Evolutionary conservation across 345 rosid genomes (phyloP).

Genomic region (Dovyalis caffra): DNA sequence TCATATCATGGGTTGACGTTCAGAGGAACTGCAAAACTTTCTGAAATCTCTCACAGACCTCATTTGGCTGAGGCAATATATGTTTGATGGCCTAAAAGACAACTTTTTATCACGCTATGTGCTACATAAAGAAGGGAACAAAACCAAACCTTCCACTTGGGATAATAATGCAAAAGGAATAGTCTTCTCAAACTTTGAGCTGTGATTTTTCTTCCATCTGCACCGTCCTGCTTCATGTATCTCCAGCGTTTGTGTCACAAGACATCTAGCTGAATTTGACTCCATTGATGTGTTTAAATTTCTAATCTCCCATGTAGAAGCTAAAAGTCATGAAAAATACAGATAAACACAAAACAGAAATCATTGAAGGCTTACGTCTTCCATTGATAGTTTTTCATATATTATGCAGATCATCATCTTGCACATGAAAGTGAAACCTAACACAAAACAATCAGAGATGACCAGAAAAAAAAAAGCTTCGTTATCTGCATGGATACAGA

Average conservation of each 20-base stretch:
- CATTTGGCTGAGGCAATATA: slow-evolving; percentile 9
- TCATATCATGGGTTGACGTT: no score
- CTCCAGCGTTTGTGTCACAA: slow-evolving; percentile 86
- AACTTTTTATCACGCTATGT: not conserved
- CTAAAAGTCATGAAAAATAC: slow-evolving; percentile 31
- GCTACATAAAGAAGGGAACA: not conserved
- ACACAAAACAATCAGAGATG: slow-evolving; percentile 3
- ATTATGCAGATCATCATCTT: not conserved
- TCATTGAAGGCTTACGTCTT: not conserved
- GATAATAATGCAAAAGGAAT: slow-evolving; percentile 69
- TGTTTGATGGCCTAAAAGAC: slow-evolving; percentile 10
- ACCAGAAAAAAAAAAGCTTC: not conserved
- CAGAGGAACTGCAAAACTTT: not conserved
- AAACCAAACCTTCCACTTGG: slow-evolving; percentile 75
- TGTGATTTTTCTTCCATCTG: slow-evolving; percentile 69
- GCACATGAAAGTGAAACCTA: not conserved
- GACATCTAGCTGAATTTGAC: slow-evolving; percentile 55
- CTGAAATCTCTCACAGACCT: slow-evolving; percentile 1
- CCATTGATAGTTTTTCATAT: not conserved
- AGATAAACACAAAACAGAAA: not conserved
- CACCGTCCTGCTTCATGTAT: slow-evolving; percentile 66
- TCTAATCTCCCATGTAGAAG: slow-evolving; percentile 94
- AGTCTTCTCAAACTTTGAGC: slow-evolving; percentile 86
- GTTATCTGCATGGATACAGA: not conserved
- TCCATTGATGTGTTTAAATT: slow-evolving; percentile 57